These are phyloP conservation scores for Dioszegia crocea DNA, from an alignment of 768 basidiomycete genomes.

Conservation along the genomic window DNA sequence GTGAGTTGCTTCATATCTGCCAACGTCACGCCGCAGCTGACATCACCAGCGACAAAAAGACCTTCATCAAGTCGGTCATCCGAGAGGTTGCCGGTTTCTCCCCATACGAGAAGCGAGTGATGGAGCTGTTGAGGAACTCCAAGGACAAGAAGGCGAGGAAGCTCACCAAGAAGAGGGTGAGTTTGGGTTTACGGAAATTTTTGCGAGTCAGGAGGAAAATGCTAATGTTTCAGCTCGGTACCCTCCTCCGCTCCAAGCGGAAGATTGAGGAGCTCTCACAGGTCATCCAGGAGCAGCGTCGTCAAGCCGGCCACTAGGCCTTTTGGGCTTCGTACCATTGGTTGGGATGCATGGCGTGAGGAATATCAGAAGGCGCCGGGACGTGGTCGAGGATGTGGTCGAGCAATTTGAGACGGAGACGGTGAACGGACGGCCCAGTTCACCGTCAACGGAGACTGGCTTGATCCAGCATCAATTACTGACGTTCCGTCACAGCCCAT, in stretches of 20 bases:
- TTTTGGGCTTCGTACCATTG: constrained; percentile 4
- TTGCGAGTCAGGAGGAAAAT: neutral
- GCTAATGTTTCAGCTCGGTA: constrained; percentile 67
- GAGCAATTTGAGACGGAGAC: too few species aligned
- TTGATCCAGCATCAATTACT: too few species aligned
- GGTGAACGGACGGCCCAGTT: too few species aligned
- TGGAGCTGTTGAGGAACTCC: constrained; percentile 97
- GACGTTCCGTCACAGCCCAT: too few species aligned
- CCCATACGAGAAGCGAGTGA: constrained; percentile 92
- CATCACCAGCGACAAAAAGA: constrained; percentile 64
- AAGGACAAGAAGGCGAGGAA: constrained; percentile 99
- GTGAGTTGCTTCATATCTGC: constrained; percentile 23
- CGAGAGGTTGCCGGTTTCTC: constrained; percentile 97
- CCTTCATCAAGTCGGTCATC: constrained; percentile 87
- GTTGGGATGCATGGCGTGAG: constrained; percentile 7
- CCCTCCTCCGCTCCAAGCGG: constrained; percentile 95
- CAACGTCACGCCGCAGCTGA: neutral
- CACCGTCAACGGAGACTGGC: too few species aligned
- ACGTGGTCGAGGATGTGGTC: too few species aligned
- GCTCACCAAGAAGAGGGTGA: constrained; percentile 97
- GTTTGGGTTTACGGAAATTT: constrained; percentile 44
- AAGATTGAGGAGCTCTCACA: constrained; percentile 93
- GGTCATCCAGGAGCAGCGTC: constrained; percentile 63
- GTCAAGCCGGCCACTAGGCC: constrained; percentile 50
- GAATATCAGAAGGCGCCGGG: too few species aligned